Conservation (phyloP, 2,329 filamentous ascomycete genomes). For the Exutisphaerella laricina region DNA sequence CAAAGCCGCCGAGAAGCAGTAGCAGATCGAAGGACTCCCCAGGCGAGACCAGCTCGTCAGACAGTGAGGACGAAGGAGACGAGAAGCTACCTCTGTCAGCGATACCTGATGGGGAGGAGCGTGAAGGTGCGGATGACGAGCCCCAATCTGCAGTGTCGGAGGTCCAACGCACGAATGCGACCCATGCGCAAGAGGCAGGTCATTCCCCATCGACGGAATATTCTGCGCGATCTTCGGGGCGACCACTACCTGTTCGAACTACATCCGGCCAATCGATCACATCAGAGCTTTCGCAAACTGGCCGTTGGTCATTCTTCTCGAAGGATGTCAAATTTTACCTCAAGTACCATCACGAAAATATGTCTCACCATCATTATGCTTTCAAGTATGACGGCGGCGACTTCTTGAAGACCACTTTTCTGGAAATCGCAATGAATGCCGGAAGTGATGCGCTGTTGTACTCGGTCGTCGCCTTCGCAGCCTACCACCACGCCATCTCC, state of each 20-base stretch:
- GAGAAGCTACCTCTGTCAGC: constrained; percentile 37
- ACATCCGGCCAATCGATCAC: constrained; percentile 21
- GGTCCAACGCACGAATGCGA: constrained; percentile 34
- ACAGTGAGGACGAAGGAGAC: constrained; percentile 44
- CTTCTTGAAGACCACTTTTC: constrained; percentile 68
- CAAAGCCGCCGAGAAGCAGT: constrained; percentile 40
- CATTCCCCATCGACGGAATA: constrained; percentile 49
- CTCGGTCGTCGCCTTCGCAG: constrained; percentile 79
- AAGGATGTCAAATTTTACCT: constrained; percentile 73
- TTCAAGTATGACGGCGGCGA: constrained; percentile 63
- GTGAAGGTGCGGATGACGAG: constrained; percentile 34
- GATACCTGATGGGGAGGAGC: constrained; percentile 45
- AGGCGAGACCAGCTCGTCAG: constrained; percentile 46
- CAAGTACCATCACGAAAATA: constrained; percentile 68
- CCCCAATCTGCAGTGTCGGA: constrained; percentile 24
- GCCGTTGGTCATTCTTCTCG: constrained; percentile 29
- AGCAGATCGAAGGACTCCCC: constrained; percentile 42
- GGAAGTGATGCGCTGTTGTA: constrained; percentile 68
- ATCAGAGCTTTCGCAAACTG: constrained; percentile 23
- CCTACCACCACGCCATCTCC: constrained; percentile 73
- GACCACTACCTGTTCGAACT: constrained; percentile 19
- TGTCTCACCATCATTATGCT: constrained; percentile 78
- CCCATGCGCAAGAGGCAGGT: constrained; percentile 41
- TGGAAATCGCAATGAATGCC: constrained; percentile 67
- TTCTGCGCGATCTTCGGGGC: constrained; percentile 10